Percentiles rank a stretch among this genome's conserved stretches.
These are phyloP conservation scores for Podaxis sp. DNA, from an alignment of 768 basidiomycete species.

Conservation along the genomic window DNA sequence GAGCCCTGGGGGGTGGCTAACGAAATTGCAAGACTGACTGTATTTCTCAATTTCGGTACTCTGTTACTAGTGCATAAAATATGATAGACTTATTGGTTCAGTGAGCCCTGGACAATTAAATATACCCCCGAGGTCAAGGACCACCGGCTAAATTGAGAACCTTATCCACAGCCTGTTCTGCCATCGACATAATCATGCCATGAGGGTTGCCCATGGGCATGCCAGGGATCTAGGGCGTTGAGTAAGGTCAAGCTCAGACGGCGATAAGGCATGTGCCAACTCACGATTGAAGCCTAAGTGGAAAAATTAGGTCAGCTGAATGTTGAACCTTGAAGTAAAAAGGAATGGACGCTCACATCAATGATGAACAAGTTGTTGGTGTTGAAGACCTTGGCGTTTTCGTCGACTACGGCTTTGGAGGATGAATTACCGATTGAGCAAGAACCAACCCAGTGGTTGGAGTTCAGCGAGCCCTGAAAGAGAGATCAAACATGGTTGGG, in stretches of 20 bases:
- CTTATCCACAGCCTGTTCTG: slow-evolving; percentile 11
- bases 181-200: slow-evolving; percentile 10
- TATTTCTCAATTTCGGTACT: no score
- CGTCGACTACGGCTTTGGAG: slow-evolving; percentile 46
- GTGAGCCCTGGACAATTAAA: background rate
- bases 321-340: background rate
- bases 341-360: slow-evolving; percentile 33
- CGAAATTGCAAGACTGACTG: no score
- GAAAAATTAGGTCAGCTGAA: background rate
- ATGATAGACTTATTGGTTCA: no score
- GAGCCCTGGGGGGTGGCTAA: no score
- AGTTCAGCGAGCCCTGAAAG: slow-evolving; percentile 41
- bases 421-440: background rate
- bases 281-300: slow-evolving; percentile 11
- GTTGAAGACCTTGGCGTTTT: slow-evolving; percentile 52
- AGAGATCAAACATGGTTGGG: background rate
- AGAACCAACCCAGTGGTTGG: slow-evolving; percentile 64
- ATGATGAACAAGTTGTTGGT: slow-evolving; percentile 55
- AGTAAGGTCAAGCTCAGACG: background rate
- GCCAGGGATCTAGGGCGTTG: slow-evolving; percentile 2
- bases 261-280: background rate
- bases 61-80: no score
- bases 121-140: background rate
- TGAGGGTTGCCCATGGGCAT: slow-evolving; percentile 12
- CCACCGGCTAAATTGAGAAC: slow-evolving; percentile 12